phyloP scores from a whole-genome alignment of 352 stramenopile species.

The Globisporangium ultimum region DNA sequence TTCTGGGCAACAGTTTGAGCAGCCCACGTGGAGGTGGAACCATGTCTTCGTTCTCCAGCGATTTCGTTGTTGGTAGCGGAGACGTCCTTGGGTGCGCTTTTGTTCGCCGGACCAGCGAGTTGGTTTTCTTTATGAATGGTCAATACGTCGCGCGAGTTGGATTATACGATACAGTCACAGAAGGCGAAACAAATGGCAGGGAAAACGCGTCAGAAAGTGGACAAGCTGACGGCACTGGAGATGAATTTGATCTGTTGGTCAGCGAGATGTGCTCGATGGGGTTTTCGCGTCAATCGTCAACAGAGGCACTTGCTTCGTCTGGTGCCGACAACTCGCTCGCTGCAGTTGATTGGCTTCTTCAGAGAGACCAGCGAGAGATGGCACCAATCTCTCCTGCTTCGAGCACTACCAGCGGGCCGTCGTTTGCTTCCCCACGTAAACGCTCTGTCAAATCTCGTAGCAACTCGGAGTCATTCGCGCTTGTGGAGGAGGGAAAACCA shows the following conservation, averaged over 20 bases:
- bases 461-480: slow-evolving; percentile 7
- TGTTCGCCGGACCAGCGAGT: slow-evolving; percentile 18
- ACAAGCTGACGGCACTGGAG: not conserved
- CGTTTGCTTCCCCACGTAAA: not conserved
- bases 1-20: slow-evolving; percentile 15
- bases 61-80: slow-evolving; percentile 44
- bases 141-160: slow-evolving; percentile 21
- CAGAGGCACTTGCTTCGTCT: slow-evolving; percentile 32
- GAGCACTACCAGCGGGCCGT: not conserved
- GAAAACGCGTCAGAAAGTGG: too few species aligned
- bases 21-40: slow-evolving; percentile 40
- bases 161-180: not conserved
- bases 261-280: slow-evolving; percentile 51
- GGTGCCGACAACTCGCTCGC: slow-evolving; percentile 17
- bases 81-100: slow-evolving; percentile 61
- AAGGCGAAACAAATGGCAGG: slow-evolving; percentile 1
- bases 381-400: not conserved
- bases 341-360: slow-evolving; percentile 44
- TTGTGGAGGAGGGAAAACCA: not conserved
- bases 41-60: slow-evolving; percentile 21
- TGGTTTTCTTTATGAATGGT: slow-evolving; percentile 69
- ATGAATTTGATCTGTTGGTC: slow-evolving; percentile 43
- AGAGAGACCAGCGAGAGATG: slow-evolving; percentile 5
- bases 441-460: slow-evolving; percentile 7
- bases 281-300: slow-evolving; percentile 34